These are phyloP conservation scores for Phytophthora cactorum DNA, from an alignment of 352 stramenopile genomes.

Conservation along the genomic window DNA sequence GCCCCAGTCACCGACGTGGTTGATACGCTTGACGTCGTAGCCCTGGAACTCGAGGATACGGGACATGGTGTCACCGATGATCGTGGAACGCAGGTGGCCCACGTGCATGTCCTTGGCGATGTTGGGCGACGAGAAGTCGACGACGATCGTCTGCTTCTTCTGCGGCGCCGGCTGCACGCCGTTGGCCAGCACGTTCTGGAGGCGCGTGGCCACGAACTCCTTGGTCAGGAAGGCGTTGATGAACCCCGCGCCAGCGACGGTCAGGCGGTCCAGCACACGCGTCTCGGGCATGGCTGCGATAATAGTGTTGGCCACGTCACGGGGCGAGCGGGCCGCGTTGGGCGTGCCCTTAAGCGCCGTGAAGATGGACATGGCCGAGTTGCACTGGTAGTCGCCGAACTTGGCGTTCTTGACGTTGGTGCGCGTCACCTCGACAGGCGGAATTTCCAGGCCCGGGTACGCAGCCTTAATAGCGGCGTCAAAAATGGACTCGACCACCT, in stretches of 20 bases:
- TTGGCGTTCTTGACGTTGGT: constrained; percentile 84
- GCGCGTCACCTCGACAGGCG: constrained; percentile 70
- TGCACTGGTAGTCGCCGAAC: constrained; percentile 98
- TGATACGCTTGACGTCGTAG: constrained; percentile 83
- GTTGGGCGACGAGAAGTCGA: constrained; percentile 90
- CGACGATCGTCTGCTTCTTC: constrained; percentile 68
- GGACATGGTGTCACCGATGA: constrained; percentile 89
- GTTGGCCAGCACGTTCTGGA: constrained; percentile 71
- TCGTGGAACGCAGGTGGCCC: constrained; percentile 91
- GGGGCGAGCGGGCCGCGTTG: constrained; percentile 74
- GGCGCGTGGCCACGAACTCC: constrained; percentile 79
- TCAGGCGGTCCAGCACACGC: constrained; percentile 89
- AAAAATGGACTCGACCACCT: constrained; percentile 82
- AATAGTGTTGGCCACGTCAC: constrained; percentile 91
- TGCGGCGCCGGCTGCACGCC: constrained; percentile 87
- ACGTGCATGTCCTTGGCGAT: constrained; percentile 92
- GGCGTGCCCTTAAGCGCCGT: constrained; percentile 94
- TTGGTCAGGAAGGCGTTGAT: constrained; percentile 96
- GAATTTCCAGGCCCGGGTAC: constrained; percentile 63
- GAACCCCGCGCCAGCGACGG: constrained; percentile 96
- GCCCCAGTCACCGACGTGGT: constrained; percentile 89
- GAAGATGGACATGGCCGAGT: constrained; percentile 97
- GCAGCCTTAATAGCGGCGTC: constrained; percentile 69
- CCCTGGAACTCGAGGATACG: constrained; percentile 89
- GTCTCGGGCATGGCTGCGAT: constrained; percentile 86